These are phyloP conservation scores for Cokeromyces recurvatus DNA, from an alignment of 371 early-diverging fungal genomes.

Conservation along the genomic window DNA sequence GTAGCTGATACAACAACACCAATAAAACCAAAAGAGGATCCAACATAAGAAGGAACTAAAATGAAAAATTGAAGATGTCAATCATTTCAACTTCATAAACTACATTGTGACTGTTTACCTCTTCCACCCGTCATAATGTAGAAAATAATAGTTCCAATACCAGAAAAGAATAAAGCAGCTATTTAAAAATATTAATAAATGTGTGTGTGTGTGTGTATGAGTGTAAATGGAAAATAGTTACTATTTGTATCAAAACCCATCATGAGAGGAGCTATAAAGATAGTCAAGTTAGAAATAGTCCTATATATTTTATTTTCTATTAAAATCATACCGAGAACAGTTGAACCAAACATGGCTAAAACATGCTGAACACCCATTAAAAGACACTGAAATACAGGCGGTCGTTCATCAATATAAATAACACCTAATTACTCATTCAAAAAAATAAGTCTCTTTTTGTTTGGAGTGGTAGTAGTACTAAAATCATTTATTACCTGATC, in stretches of 20 bases:
- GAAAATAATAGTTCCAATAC: conserved; percentile 57
- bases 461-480: too few relatives aligned
- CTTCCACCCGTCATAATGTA: conserved; percentile 50
- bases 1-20: conserved; percentile 49
- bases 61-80: too few relatives aligned
- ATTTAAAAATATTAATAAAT: too few relatives aligned
- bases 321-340: conserved; percentile 46
- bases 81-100: too few relatives aligned
- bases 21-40: conserved; percentile 53
- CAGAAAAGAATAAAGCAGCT: conserved; percentile 55
- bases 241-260: conserved; percentile 56
- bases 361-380: conserved; percentile 54
- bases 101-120: conserved; percentile 5
- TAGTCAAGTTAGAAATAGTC: not conserved
- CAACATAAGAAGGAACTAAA: conserved; percentile 53
- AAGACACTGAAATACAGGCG: conserved; percentile 28
- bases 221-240: conserved; percentile 18
- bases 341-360: conserved; percentile 59
- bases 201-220: too few relatives aligned
- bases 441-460: not conserved
- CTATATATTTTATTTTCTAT: not conserved
- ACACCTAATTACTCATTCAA: conserved; percentile 16
- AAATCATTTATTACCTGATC: conserved; percentile 8
- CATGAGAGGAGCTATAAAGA: conserved; percentile 32
- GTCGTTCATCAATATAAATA: conserved; percentile 47